A percentile compares a stretch with the other conserved stretches of the same genome.
Evolutionary conservation across 2,329 filamentous ascomycete species (phyloP).

Genomic region (Fusarium pilosicola): DNA sequence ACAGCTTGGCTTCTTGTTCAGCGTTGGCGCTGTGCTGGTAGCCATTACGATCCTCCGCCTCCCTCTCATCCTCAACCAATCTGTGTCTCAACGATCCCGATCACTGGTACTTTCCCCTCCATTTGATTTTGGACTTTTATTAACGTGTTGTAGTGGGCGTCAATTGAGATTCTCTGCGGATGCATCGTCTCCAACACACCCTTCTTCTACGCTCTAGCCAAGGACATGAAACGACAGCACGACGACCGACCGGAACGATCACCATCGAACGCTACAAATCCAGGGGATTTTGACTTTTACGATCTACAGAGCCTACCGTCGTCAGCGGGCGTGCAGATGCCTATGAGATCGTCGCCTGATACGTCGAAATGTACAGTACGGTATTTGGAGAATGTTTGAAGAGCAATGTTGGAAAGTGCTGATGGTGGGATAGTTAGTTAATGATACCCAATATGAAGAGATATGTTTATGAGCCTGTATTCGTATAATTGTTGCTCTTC

Average conservation of each 20-base stretch:
- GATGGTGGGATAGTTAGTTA: neutral
- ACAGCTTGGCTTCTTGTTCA: constrained; percentile 42
- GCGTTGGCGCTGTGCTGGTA: constrained; percentile 43
- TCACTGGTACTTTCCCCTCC: constrained; percentile 36
- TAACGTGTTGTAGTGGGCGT: constrained; percentile 42
- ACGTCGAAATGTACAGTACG: constrained; percentile 10
- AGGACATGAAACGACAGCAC: constrained; percentile 43
- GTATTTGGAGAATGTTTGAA: constrained; percentile 8
- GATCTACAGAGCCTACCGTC: constrained; percentile 29
- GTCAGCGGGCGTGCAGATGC: neutral
- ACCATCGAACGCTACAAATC: constrained; percentile 12
- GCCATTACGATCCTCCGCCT: constrained; percentile 45
- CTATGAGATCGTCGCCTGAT: neutral
- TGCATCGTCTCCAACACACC: constrained; percentile 47
- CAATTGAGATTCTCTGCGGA: constrained; percentile 47
- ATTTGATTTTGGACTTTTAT: neutral
- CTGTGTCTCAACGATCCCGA: constrained; percentile 44
- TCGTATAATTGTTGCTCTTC: neutral
- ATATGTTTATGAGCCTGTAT: neutral
- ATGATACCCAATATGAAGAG: constrained; percentile 10
- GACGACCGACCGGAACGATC: constrained; percentile 30
- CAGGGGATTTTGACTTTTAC: constrained; percentile 23
- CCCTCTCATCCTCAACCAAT: constrained; percentile 44
- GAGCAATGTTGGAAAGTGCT: fast-evolving
- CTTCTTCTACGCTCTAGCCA: constrained; percentile 45